Conservation (phyloP, 148 eudicot species). For the Heliamphora exappendiculata region DNA sequence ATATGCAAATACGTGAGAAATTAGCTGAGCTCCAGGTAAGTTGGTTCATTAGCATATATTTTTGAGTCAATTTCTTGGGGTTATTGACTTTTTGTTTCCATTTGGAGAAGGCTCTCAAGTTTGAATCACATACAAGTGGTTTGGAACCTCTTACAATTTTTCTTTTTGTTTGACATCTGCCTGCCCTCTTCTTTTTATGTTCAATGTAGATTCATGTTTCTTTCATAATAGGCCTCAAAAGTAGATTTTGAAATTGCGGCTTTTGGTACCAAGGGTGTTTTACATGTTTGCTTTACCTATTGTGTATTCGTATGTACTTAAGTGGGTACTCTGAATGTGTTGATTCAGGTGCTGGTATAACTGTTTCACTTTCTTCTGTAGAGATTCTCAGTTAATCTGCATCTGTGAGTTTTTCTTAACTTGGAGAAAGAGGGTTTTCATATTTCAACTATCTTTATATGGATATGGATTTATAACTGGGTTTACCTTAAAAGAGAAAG, state of each 20-base stretch:
- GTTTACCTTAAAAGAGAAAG: constrained; percentile 9
- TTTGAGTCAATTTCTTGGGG: not conserved
- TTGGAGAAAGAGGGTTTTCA: constrained; percentile 42
- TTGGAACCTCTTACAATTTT: not conserved
- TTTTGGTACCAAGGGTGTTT: not conserved
- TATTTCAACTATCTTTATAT: constrained; percentile 12
- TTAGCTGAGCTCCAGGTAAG: constrained; percentile 83
- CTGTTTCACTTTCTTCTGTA: constrained; percentile 71
- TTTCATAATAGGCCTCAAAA: not conserved
- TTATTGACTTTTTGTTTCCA: not conserved
- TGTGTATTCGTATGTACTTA: constrained; percentile 15
- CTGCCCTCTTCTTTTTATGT: not conserved
- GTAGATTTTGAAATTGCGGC: not conserved
- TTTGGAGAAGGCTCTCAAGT: not conserved
- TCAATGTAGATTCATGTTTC: not conserved
- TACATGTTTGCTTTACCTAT: constrained; percentile 8
- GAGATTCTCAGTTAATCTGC: constrained; percentile 56
- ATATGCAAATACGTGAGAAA: constrained; percentile 98
- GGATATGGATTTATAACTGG: not conserved
- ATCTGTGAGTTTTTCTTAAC: constrained; percentile 84
- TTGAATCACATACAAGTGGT: not conserved
- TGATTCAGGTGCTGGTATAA: constrained; percentile 77
- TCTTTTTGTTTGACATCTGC: not conserved
- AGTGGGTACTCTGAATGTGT: constrained; percentile 44
- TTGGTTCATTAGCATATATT: not conserved